Evolutionary conservation across 2,329 filamentous ascomycete species (phyloP).

Genomic region (Cucurbitaria berberidis): DNA sequence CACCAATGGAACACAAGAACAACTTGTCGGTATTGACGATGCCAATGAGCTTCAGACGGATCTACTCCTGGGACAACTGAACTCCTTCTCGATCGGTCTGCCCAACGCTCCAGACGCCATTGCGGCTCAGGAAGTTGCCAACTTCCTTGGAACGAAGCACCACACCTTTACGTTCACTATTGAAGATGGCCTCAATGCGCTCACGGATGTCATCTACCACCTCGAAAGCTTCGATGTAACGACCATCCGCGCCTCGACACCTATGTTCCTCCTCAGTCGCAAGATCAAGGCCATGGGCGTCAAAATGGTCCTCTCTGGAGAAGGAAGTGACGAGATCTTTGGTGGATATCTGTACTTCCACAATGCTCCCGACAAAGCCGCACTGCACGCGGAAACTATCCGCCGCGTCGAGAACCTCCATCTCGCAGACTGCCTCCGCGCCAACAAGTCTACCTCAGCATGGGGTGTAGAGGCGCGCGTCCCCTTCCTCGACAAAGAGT

Average conservation of each 20-base stretch:
- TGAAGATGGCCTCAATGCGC: constrained; percentile 93
- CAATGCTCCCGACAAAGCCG: constrained; percentile 84
- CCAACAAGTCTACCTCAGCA: constrained; percentile 98
- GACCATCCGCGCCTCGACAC: constrained; percentile 96
- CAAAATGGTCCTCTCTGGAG: constrained; percentile 98
- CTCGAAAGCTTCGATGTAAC: constrained; percentile 98
- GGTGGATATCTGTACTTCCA: constrained; percentile 99
- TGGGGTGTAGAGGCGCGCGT: constrained; percentile 98
- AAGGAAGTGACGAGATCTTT: constrained; percentile 98
- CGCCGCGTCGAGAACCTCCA: constrained; percentile 96
- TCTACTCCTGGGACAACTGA: constrained; percentile 90
- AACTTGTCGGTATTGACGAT: constrained; percentile 93
- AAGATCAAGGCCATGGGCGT: constrained; percentile 99
- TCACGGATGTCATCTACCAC: constrained; percentile 97
- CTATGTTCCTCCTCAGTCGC: constrained; percentile 96
- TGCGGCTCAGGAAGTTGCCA: constrained; percentile 90
- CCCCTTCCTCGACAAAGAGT: constrained; percentile 96
- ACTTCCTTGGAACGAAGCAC: constrained; percentile 97
- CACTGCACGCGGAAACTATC: constrained; percentile 96
- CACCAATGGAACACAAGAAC: constrained; percentile 27
- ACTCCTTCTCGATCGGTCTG: constrained; percentile 98
- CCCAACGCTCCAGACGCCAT: constrained; percentile 90
- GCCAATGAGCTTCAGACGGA: constrained; percentile 87
- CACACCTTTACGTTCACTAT: constrained; percentile 98
- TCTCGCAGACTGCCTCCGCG: constrained; percentile 91